phyloP scores from a whole-genome alignment of 768 basidiomycete genomes.

The Lactarius deliciosus region DNA sequence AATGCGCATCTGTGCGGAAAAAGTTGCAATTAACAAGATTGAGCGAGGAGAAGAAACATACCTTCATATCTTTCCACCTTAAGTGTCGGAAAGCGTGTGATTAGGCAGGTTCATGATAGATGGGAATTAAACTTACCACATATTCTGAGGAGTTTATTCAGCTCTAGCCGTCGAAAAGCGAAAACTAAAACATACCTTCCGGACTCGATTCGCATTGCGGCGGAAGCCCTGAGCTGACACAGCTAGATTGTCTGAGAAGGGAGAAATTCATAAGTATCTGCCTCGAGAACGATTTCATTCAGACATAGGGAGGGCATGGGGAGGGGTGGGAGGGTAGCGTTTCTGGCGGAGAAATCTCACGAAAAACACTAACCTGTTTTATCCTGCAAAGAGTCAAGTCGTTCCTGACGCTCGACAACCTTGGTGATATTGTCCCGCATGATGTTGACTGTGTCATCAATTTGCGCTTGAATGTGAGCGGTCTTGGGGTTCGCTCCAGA shows the following conservation, averaged over 20 bases:
- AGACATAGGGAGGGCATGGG: neutral
- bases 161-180: slow-evolving; percentile 13
- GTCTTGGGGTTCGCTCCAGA: slow-evolving; percentile 74
- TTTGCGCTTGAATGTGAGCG: slow-evolving; percentile 93
- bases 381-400: slow-evolving; percentile 91
- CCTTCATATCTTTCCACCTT: slow-evolving; percentile 99
- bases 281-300: neutral
- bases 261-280: neutral
- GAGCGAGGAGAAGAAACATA: slow-evolving; percentile 36
- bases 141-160: slow-evolving; percentile 55
- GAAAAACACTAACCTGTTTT: slow-evolving; percentile 79
- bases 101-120: neutral
- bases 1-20: slow-evolving; percentile 76
- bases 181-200: slow-evolving; percentile 66
- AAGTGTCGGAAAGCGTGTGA: neutral
- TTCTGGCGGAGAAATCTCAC: neutral
- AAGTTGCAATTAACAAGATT: slow-evolving; percentile 11
- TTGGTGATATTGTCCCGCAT: slow-evolving; percentile 98
- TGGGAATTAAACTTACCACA: slow-evolving; percentile 65
- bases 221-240: slow-evolving; percentile 99
- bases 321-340: neutral
- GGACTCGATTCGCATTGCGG: slow-evolving; percentile 93
- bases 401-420: slow-evolving; percentile 92
- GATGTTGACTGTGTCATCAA: slow-evolving; percentile 94
- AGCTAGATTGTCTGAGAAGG: slow-evolving; percentile 79